phyloP scores from a whole-genome alignment of 2,329 filamentous ascomycete species.

The Aspergillus aculeatus region DNA sequence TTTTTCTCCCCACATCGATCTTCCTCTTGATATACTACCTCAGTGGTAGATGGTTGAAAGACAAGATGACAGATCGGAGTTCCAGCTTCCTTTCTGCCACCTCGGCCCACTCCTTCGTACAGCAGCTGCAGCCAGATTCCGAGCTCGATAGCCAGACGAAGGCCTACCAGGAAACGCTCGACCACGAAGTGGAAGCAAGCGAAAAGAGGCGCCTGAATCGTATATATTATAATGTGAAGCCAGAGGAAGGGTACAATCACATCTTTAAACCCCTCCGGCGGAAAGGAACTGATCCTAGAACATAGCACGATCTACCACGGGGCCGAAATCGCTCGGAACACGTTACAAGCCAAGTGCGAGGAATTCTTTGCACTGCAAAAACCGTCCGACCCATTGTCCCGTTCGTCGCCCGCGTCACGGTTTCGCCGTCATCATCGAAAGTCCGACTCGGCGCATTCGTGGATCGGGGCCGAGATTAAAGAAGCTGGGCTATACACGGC shows the following conservation, averaged over 20 bases:
- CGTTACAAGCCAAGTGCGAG: background rate
- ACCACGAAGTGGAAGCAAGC: background rate
- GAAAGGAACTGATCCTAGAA: background rate
- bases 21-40: too few relatives aligned
- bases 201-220: background rate
- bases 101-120: background rate
- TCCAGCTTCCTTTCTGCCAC: too few relatives aligned
- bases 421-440: too few relatives aligned
- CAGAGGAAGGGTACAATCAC: background rate
- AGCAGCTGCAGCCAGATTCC: background rate
- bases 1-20: too few relatives aligned
- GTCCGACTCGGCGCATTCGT: too few relatives aligned
- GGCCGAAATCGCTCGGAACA: background rate
- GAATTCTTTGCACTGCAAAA: background rate
- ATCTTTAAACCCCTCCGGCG: background rate
- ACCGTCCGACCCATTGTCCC: too few relatives aligned
- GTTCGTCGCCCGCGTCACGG: too few relatives aligned
- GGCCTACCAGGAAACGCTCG: background rate
- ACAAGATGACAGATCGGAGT: too few relatives aligned
- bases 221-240: background rate
- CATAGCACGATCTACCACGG: background rate
- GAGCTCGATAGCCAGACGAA: conserved; percentile 3
- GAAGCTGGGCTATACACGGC: background rate
- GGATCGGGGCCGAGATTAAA: background rate
- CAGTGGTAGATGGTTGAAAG: too few relatives aligned